A percentile compares a stretch with the other conserved stretches of the same genome.
These are phyloP conservation scores for Lepidium africanum DNA, from an alignment of 345 rosid genomes.

Conservation along the genomic window DNA sequence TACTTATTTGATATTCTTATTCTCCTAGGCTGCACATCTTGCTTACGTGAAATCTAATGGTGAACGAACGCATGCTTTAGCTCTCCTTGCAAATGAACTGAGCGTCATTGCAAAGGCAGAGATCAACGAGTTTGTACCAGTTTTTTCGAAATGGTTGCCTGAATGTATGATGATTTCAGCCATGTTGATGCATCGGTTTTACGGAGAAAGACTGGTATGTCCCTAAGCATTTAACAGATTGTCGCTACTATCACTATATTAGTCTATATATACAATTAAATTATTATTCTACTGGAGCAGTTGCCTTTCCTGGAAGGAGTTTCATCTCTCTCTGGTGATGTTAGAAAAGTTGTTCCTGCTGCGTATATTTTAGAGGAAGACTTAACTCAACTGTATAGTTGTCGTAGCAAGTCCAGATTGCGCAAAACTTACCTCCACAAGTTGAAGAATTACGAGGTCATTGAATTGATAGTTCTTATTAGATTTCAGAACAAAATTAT, in stretches of 20 bases:
- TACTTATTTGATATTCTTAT: slow-evolving; percentile 9
- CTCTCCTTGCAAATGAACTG: slow-evolving; percentile 78
- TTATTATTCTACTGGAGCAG: slow-evolving; percentile 37
- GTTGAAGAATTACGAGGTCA: slow-evolving; percentile 67
- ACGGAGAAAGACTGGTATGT: slow-evolving; percentile 91
- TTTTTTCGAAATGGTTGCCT: slow-evolving; percentile 52
- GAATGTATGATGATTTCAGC: slow-evolving; percentile 60
- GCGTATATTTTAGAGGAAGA: slow-evolving; percentile 60
- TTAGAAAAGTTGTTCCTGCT: slow-evolving; percentile 69
- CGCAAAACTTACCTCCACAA: slow-evolving; percentile 28
- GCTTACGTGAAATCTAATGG: slow-evolving; percentile 48
- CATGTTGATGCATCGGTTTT: slow-evolving; percentile 58
- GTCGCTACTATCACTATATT: not conserved
- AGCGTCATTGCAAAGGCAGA: slow-evolving; percentile 68
- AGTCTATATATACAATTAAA: slow-evolving; percentile 1
- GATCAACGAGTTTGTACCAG: slow-evolving; percentile 55
- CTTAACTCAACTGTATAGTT: slow-evolving; percentile 49
- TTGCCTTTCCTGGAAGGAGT: slow-evolving; percentile 59
- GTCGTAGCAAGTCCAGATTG: slow-evolving; percentile 36
- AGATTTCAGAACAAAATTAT: not conserved
- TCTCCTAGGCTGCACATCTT: slow-evolving; percentile 48
- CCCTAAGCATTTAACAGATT: slow-evolving; percentile 7
- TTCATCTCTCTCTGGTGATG: slow-evolving; percentile 73
- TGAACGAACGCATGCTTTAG: slow-evolving; percentile 59
- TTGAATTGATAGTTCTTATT: not conserved